Evolutionary conservation across 345 rosid species (phyloP).

Genomic region (Cardamine resedifolia): DNA sequence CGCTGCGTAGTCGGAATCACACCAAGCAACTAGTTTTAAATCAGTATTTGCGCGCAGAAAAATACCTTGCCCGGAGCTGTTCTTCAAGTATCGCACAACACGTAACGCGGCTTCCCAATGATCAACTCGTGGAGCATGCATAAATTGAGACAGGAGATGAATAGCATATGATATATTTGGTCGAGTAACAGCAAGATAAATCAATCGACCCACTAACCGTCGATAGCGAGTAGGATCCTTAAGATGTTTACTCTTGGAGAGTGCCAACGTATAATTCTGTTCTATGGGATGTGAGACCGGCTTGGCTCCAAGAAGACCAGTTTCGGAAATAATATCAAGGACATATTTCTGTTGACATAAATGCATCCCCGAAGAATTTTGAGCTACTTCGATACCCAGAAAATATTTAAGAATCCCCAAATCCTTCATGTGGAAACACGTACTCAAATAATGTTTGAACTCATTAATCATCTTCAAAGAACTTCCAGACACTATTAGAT

Average conservation of each 20-base stretch:
- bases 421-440: not conserved
- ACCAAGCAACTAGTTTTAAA: not conserved
- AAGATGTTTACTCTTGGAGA: too few relatives aligned
- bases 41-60: not conserved
- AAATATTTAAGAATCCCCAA: not conserved
- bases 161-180: not conserved
- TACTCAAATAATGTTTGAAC: not conserved
- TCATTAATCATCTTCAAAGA: accelerated
- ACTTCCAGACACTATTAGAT: not conserved
- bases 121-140: not conserved
- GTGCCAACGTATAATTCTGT: too few relatives aligned
- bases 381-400: not conserved
- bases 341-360: not conserved
- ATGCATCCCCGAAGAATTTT: not conserved
- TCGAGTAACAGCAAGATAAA: not conserved
- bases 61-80: not conserved
- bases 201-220: too few relatives aligned
- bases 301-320: not conserved
- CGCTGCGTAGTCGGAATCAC: not conserved
- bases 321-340: not conserved
- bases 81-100: not conserved
- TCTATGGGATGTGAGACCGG: not conserved
- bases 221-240: too few relatives aligned
- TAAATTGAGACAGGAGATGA: not conserved
- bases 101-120: not conserved